Evolutionary conservation across 2,329 filamentous ascomycete species (phyloP), one percentile per base, ranked within the genome.

Genomic region (Nemania diffusa): DNA sequence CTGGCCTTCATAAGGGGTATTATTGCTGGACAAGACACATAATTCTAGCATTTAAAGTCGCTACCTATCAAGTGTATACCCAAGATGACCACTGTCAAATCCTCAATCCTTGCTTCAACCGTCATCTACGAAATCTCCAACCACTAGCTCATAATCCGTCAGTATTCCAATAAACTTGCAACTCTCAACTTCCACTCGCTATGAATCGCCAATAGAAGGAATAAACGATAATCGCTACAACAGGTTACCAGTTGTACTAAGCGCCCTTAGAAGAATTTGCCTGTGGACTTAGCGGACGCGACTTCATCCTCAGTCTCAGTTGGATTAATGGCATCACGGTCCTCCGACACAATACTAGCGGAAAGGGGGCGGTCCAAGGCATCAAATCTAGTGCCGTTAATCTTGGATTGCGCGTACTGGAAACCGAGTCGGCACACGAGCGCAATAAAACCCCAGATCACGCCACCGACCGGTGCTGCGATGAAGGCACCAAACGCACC

Each of bases 401-500:
- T 71, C 79, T 84, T 90, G 11, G 91, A 87, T 69, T 81, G 73
- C 27, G 84, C 65, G 73, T 83, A 93, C 72, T 89, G 87, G 58
- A 86, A 85, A 0, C 79, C 77, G 46, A 94, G 78, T 29, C 92
- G 85, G 48, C 89, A 73, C 15, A 74, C 83, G 40, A 92, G 84
- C 5, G 90, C 91, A 1, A 83, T 85, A 48, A 89, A 84, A 0
- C 88, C 91, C 86, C 90, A 94, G 37, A 94, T 79, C 20, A 95
- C 74, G 24, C 91, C 91, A 1, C 92, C 92, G 1, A 94, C 80
- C 0, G 92, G 92, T 0, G 92, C 92, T 9, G 91, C 91, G 4
- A 95, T 90, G 74, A 95, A 96, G 4, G 92, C 92, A 73, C 92
- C 92, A 78, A 96, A 96, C 1, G 87, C 91, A 69, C 88, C 91